These are phyloP conservation scores for Ulvella scutata DNA, from an alignment of 139 green algal genomes.

Conservation along the genomic window DNA sequence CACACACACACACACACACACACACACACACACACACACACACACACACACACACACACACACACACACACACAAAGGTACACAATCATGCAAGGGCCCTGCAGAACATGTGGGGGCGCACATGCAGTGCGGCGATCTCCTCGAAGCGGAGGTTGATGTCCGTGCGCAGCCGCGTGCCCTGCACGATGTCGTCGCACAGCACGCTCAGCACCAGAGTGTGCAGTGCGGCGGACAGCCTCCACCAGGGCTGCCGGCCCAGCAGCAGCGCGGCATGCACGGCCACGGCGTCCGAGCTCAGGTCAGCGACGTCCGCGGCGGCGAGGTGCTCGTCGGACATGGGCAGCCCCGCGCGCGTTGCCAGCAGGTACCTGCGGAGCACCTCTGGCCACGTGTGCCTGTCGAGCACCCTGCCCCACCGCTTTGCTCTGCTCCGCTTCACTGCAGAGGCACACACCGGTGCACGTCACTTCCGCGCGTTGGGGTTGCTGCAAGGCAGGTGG, in stretches of 20 bases:
- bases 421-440: not conserved
- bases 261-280: constrained; percentile 17
- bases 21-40: no score
- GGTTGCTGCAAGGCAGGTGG: no score
- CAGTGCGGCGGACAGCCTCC: constrained; percentile 11
- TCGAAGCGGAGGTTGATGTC: constrained; percentile 16
- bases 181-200: constrained; percentile 23
- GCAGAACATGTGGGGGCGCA: not conserved
- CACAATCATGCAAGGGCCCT: not conserved
- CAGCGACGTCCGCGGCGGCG: constrained; percentile 13
- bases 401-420: not conserved
- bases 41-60: not conserved
- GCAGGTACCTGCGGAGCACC: constrained; percentile 24
- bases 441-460: no score
- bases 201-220: constrained; percentile 24
- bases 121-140: not conserved
- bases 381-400: constrained; percentile 24
- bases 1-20: no score
- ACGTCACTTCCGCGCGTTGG: no score
- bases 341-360: constrained; percentile 9
- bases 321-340: constrained; percentile 9
- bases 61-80: not conserved
- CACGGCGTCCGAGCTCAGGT: not conserved
- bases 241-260: constrained; percentile 5
- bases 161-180: constrained; percentile 12